phyloP scores from a whole-genome alignment of 768 basidiomycete genomes.

The Podaxis pistillaris region DNA sequence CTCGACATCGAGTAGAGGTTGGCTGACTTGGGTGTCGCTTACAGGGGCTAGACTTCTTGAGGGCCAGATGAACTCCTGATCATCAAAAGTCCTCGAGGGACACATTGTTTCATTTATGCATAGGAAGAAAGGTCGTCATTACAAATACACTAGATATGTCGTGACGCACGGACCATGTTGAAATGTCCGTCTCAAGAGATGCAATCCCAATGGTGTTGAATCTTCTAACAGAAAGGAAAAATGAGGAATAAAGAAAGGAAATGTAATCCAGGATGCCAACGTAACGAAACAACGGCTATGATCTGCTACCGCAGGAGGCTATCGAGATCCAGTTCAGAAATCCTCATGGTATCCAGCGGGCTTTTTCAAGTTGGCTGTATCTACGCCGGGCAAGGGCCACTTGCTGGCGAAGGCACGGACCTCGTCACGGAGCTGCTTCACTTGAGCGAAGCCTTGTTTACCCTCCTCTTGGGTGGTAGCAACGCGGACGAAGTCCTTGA shows the following conservation, averaged over 20 bases:
- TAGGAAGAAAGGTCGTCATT: not conserved
- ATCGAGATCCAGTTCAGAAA: constrained; percentile 14
- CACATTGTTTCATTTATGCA: constrained; percentile 8
- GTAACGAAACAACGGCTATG: not conserved
- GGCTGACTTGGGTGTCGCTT: not conserved
- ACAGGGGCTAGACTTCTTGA: not conserved
- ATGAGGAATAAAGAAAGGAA: not conserved
- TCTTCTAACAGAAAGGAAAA: constrained; percentile 1
- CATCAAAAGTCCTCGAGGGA: not conserved
- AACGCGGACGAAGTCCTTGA: constrained; percentile 92
- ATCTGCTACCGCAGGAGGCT: not conserved
- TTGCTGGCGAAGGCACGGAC: constrained; percentile 77
- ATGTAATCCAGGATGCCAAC: not conserved
- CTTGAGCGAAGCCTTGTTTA: constrained; percentile 67
- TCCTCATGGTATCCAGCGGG: constrained; percentile 67
- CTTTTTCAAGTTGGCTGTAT: constrained; percentile 43
- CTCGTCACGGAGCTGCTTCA: constrained; percentile 74
- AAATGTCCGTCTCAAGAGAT: constrained; percentile 7
- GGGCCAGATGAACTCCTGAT: not conserved
- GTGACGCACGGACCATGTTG: constrained; percentile 13
- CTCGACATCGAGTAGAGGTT: not conserved
- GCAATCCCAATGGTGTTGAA: constrained; percentile 15
- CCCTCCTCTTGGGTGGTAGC: constrained; percentile 69
- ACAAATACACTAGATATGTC: constrained; percentile 10
- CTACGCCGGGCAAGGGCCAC: constrained; percentile 94